Conservation (phyloP, 768 basidiomycete genomes). For the Russula olivacea region DNA sequence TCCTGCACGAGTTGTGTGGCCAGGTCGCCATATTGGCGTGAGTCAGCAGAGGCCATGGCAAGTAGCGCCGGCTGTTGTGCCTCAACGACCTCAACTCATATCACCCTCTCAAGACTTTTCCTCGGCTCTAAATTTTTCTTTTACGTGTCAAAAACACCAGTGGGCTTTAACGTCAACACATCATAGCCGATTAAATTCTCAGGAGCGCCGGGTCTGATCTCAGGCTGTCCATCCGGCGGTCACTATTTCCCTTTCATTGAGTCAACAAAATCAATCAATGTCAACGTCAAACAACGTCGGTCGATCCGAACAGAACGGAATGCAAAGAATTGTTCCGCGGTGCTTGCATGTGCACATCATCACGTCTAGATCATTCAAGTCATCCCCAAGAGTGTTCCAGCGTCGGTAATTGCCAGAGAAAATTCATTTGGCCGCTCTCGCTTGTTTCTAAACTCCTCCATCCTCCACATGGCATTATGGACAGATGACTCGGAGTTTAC, state of each 20-base stretch:
- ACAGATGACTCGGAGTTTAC: background rate
- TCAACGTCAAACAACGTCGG: background rate
- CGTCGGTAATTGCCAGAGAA: background rate
- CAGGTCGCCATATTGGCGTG: slow-evolving; percentile 75
- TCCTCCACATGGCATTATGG: background rate
- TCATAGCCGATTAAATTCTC: background rate
- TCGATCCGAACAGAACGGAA: background rate
- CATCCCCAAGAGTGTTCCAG: background rate
- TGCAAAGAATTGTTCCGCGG: too few relatives aligned
- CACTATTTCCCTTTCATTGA: background rate
- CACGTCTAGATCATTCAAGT: background rate
- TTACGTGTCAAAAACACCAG: background rate
- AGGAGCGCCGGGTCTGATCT: background rate
- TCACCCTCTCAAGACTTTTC: background rate
- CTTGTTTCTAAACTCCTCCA: background rate
- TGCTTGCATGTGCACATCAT: background rate
- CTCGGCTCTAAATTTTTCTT: too few relatives aligned
- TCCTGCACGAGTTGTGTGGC: slow-evolving; percentile 84
- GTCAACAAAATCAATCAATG: background rate
- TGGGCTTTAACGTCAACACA: background rate
- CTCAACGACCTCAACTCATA: too few relatives aligned
- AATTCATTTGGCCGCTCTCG: background rate
- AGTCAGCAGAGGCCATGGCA: slow-evolving; percentile 36
- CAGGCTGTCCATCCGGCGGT: background rate
- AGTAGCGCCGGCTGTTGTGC: too few relatives aligned